Evolutionary conservation across 2,329 filamentous ascomycete species (phyloP), one percentile per base, ranked within the genome.

Genomic region (Paraphoma chrysanthemicola): DNA sequence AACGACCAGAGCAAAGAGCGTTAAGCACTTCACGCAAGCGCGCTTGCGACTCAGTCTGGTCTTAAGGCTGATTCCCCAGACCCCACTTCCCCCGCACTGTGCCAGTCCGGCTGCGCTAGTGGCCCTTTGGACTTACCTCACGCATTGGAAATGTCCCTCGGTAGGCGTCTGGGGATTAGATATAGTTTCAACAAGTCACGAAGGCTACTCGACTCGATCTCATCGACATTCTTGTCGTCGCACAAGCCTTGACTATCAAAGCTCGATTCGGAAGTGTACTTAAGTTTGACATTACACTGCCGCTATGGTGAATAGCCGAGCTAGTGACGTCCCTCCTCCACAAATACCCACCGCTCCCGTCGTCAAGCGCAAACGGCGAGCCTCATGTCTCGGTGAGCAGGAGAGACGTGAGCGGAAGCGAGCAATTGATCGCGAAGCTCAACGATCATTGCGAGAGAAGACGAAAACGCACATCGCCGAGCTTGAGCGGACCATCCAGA

Each of bases 391-490:
- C 7, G 72, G 73, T 4, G 72, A 76, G 47, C 71, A 75, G 29
- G 73, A 76, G 44, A 57, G 72, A 17, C 62, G 69, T 16, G 72
- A 76, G 41, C 56, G 73, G 18, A 76, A 75, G 50, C 60, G 73
- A 55, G 71, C 73, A 2, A 74, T 75, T 51, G 73, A 76, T 53
- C 67, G 73, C 17, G 72, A 75, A 57, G 73, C 73, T 31, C 72
- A 75, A 46, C 57, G 73, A 30, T 74, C 72, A 3, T 56, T 76
- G 17, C 53, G 73, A 50, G 73, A 76, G 48, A 76, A 76, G 63
- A 76, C 73, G 1, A 76, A 75, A 43, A 71, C 71, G 8, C 72
- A 75, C 18, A 76, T 76, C 47, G 72, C 73, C 8, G 72, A 76
- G 46, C 66, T 76, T 2, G 72, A 75, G 50, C 68, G 72, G 29